These are phyloP conservation scores for Wickerhamiella occidentalis DNA, from an alignment of 805 yeast species.

Conservation along the genomic window DNA sequence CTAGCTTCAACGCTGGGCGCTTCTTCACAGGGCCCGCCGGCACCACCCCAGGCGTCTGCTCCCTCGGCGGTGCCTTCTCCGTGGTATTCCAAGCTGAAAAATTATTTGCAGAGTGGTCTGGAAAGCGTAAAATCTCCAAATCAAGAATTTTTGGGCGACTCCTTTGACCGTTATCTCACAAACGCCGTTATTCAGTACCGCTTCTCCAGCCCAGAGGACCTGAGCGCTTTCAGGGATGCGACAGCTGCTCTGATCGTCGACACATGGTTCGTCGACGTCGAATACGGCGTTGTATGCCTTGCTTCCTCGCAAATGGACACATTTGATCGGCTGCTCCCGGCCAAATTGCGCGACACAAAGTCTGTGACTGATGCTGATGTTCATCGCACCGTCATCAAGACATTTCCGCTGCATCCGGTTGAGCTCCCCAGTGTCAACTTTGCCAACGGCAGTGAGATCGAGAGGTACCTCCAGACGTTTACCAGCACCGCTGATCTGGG, in stretches of 20 bases:
- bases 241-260: conserved; percentile 9
- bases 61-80: not conserved
- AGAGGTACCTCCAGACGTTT: not conserved
- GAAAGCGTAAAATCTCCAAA: not conserved
- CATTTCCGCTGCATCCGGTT: conserved; percentile 17
- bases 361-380: conserved; percentile 21
- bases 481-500: conserved; percentile 44
- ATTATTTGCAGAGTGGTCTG: not conserved
- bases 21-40: not conserved
- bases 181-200: conserved; percentile 11
- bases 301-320: conserved; percentile 5
- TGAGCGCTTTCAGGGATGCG: conserved; percentile 2
- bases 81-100: not conserved
- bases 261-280: conserved; percentile 5
- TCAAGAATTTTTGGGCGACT: not conserved
- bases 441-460: conserved; percentile 2
- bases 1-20: not conserved
- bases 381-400: conserved; percentile 22
- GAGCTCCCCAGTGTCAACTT: conserved; percentile 6
- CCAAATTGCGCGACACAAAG: conserved; percentile 10
- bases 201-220: conserved; percentile 1
- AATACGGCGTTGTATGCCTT: conserved; percentile 6
- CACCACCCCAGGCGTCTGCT: too few relatives aligned
- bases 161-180: conserved; percentile 4
- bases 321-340: conserved; percentile 13